Percentiles rank a stretch among this genome's conserved stretches.
Evolutionary conservation across 2,329 filamentous ascomycete genomes (phyloP).

Genomic region (Diplodia seriata): DNA sequence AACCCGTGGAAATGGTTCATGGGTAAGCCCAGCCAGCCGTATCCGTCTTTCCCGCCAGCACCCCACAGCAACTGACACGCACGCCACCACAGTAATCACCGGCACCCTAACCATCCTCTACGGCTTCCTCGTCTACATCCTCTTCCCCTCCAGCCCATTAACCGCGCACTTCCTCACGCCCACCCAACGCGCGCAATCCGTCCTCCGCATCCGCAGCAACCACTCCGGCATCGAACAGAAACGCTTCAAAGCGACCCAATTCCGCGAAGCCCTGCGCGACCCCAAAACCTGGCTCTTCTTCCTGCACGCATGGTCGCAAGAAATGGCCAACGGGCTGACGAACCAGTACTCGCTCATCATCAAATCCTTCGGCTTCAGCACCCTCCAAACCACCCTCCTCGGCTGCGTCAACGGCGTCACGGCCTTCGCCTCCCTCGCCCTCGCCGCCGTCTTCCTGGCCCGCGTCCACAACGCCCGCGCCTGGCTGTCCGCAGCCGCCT

Average conservation of each 20-base stretch:
- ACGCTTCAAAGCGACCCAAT: conserved; percentile 40
- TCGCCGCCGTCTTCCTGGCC: conserved; percentile 42
- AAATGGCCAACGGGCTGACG: conserved; percentile 50
- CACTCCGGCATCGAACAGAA: conserved; percentile 46
- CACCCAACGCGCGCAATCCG: conserved; percentile 34
- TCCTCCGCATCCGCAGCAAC: conserved; percentile 47
- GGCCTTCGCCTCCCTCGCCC: conserved; percentile 40
- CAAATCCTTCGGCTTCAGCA: conserved; percentile 54
- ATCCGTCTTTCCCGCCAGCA: no score
- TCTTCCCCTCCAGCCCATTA: conserved; percentile 48
- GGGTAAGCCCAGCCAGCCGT: conserved; percentile 36
- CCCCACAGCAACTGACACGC: no score
- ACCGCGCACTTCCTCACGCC: conserved; percentile 36
- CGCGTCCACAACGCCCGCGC: conserved; percentile 41
- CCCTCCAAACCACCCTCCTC: conserved; percentile 46
- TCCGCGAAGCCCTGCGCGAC: conserved; percentile 45
- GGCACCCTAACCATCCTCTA: conserved; percentile 45
- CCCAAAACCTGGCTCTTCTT: conserved; percentile 49
- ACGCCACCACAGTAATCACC: conserved; percentile 38
- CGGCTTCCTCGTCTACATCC: conserved; percentile 49
- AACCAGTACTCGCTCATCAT: conserved; percentile 51
- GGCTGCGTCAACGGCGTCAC: conserved; percentile 37
- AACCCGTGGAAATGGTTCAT: conserved; percentile 52
- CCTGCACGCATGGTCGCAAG: conserved; percentile 46
- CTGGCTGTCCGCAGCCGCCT: conserved; percentile 45